Conservation (phyloP, 164 flowering plant genomes). For the Houttuynia cordata region DNA sequence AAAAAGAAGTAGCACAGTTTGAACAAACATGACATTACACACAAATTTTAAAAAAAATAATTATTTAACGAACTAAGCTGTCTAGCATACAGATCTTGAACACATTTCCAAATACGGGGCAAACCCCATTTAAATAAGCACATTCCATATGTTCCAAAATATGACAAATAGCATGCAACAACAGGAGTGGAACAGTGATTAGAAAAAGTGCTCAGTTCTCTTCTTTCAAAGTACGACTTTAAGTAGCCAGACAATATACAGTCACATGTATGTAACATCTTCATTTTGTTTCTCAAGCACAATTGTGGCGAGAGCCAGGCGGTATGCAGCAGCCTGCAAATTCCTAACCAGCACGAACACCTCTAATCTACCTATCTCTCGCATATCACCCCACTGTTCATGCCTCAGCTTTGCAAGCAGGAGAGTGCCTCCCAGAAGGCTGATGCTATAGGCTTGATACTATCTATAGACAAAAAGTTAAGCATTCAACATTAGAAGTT, state of each 20-base stretch:
- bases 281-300: conserved; percentile 53
- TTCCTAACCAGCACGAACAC: conserved; percentile 74
- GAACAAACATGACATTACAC: too few species aligned
- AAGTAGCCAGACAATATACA: background rate
- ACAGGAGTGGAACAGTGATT: too few species aligned
- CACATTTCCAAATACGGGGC: too few species aligned
- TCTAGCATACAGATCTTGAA: too few species aligned
- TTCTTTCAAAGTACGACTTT: too few species aligned
- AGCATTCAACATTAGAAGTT: background rate
- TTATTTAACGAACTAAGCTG: too few species aligned
- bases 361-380: conserved; percentile 35
- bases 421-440: conserved; percentile 53
- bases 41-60: too few species aligned
- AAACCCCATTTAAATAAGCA: too few species aligned
- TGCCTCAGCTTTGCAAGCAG: conserved; percentile 47
- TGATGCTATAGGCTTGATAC: conserved; percentile 52
- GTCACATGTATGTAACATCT: conserved; percentile 41
- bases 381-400: conserved; percentile 58
- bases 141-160: too few species aligned
- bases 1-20: too few species aligned
- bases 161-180: too few species aligned
- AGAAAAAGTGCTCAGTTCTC: too few species aligned
- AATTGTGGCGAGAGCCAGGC: conserved; percentile 68
- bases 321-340: conserved; percentile 59
- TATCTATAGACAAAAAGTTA: conserved; percentile 18